Evolutionary conservation across 768 basidiomycete genomes (phyloP).

Genomic region (Candolleomyces aberdarensis): DNA sequence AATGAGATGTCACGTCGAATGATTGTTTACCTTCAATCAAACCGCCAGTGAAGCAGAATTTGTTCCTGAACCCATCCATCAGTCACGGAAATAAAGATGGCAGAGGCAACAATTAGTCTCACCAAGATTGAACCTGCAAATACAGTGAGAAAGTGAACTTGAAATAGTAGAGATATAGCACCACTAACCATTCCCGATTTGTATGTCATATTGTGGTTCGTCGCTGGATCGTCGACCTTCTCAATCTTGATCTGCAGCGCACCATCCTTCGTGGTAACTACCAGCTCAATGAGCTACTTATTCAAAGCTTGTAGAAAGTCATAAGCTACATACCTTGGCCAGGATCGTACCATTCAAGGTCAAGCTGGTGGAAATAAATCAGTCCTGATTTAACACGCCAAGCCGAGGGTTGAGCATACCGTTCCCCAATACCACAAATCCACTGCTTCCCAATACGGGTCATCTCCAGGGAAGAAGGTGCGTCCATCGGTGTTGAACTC

Average conservation of each 20-base stretch:
- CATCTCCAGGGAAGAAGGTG: conserved; percentile 57
- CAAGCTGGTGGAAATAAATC: conserved; percentile 44
- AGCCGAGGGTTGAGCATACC: conserved; percentile 19
- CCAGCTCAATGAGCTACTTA: background rate
- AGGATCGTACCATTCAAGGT: conserved; percentile 74
- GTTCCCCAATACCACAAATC: conserved; percentile 59
- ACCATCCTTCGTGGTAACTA: conserved; percentile 58
- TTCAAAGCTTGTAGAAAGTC: background rate
- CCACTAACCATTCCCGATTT: conserved; percentile 36
- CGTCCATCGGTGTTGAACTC: conserved; percentile 69
- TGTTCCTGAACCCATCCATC: conserved; percentile 23
- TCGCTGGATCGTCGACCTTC: conserved; percentile 34
- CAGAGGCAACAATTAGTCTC: background rate
- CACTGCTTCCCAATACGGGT: conserved; percentile 51
- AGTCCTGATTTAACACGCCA: conserved; percentile 15
- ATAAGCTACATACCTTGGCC: conserved; percentile 17
- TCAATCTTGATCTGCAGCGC: conserved; percentile 66
- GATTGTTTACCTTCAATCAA: conserved; percentile 38
- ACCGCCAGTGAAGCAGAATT: conserved; percentile 75
- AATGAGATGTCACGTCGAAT: background rate
- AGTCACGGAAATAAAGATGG: background rate
- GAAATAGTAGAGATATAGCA: conserved; percentile 16
- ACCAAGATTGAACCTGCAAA: conserved; percentile 29
- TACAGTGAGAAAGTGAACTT: background rate
- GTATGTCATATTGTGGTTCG: conserved; percentile 66